These are phyloP conservation scores for Trichoderma koningii DNA, from an alignment of 2,329 filamentous ascomycete species.

Conservation along the genomic window DNA sequence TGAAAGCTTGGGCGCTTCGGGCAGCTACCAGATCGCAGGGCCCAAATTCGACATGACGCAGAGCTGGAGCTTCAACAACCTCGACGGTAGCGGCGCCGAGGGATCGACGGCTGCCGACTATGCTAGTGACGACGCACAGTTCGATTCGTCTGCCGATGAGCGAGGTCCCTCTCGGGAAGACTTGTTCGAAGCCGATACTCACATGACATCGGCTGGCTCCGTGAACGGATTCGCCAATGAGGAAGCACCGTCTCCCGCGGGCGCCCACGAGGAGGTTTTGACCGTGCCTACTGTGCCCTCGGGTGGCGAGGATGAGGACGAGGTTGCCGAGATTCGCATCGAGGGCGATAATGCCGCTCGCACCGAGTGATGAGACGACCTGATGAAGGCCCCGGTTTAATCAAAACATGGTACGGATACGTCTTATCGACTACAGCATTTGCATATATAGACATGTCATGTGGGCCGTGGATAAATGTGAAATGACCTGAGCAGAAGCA, in stretches of 20 bases:
- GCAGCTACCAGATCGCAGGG: conserved; percentile 37
- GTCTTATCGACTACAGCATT: conserved; percentile 4
- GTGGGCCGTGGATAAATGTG: conserved; percentile 15
- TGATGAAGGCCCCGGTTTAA: conserved; percentile 5
- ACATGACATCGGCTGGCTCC: conserved; percentile 35
- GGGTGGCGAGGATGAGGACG: conserved; percentile 45
- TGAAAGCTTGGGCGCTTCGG: conserved; percentile 48
- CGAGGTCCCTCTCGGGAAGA: conserved; percentile 30
- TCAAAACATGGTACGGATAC: conserved; percentile 8
- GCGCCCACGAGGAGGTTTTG: conserved; percentile 41
- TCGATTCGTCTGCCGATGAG: conserved; percentile 45
- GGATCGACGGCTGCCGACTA: conserved; percentile 42
- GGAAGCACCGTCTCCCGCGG: conserved; percentile 5
- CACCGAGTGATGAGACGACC: conserved; percentile 4
- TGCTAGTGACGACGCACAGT: conserved; percentile 49
- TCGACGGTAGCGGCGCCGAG: conserved; percentile 39
- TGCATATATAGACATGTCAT: conserved; percentile 17
- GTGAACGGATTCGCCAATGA: conserved; percentile 18
- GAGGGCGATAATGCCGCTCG: conserved; percentile 40
- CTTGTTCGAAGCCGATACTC: conserved; percentile 37
- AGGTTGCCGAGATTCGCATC: conserved; percentile 54
- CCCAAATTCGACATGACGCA: conserved; percentile 41
- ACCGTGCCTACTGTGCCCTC: conserved; percentile 43
- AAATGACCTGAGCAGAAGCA: conserved; percentile 10
- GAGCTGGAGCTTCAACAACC: conserved; percentile 51